Base-by-base conservation (phyloP, 108 stramenopile species). In the Nitzschia palea region DNA sequence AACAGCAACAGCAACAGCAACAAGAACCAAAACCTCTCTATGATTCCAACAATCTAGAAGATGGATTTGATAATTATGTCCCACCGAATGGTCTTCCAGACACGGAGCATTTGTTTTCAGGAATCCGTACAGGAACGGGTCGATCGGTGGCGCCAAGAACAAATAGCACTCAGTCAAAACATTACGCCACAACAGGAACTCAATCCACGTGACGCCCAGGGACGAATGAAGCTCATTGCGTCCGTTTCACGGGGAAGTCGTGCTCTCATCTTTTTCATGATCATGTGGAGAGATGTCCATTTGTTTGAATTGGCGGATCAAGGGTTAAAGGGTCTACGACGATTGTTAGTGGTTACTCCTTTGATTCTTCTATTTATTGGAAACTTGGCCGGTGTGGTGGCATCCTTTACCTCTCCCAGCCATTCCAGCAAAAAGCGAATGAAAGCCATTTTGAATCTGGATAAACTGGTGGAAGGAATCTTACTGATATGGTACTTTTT, bases 231-330 rank as follows among this genome's bases (percentile, higher is more conserved):
- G 63, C 81, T 93, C n/a, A 50, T 95, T 29, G 63, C 82, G 8
- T 76, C 85, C 25, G 90, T 91, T 2, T 85, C 85, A 1, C 86
- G 86, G 43, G 94, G 84, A 14, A 76, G 80, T 26, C 74, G 91
- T 14, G 78, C 84, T 20, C 62, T 91, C 33, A 85, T 90, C 52
- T 95, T 95, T 64, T 87, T 90, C 59, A 68, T 95, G 15, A 71
- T 92, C 26, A 88, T 92, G 86, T 92, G 86, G 86, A 76, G 94
- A 54, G 82, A 89, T 47, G 77, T 95, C 0, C 86, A 89, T 70
- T 78, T 91, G 34, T 87, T 87, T 52, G 94, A 95, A 66, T 57
- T 89, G 37, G 89, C 89, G 0, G 93, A 94, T 77, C 67, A 78
- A 12, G 35, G 78, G 10, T 76, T 86, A 61, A 76, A 75, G 50